A percentile compares a stretch with the other conserved stretches of the same genome.
Conservation (phyloP, 2,329 filamentous ascomycete species). For the Zalaria obscura region DNA sequence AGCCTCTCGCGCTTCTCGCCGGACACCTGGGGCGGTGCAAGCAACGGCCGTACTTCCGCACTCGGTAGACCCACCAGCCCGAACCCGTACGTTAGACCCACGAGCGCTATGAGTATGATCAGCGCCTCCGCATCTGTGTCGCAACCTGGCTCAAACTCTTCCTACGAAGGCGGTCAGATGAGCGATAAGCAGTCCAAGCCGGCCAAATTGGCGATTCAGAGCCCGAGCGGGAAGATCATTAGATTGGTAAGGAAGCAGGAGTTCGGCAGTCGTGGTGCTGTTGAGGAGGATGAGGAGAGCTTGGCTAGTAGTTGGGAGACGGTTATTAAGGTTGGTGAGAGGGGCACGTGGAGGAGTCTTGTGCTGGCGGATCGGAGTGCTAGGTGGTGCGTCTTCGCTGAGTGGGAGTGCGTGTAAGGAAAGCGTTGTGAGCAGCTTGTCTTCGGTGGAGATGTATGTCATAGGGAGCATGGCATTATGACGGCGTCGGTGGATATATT, state of each 20-base stretch:
- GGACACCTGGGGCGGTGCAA: constrained; percentile 20
- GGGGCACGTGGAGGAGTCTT: constrained; percentile 65
- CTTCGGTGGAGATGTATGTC: too few species aligned
- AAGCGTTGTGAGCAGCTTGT: too few species aligned
- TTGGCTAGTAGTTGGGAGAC: constrained; percentile 76
- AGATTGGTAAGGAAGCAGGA: constrained; percentile 62
- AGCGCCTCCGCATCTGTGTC: constrained; percentile 31
- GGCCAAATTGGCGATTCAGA: constrained; percentile 89
- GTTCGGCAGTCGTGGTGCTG: constrained; percentile 37
- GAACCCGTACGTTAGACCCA: constrained; percentile 38
- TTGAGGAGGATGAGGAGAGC: constrained; percentile 41
- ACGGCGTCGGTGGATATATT: too few species aligned
- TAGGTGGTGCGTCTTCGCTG: constrained; percentile 83
- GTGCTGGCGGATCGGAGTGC: constrained; percentile 74
- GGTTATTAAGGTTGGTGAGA: constrained; percentile 78
- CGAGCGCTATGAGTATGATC: constrained; percentile 47
- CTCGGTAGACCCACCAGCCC: constrained; percentile 32
- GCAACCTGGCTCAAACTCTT: constrained; percentile 33
- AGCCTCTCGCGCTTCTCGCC: constrained; percentile 30
- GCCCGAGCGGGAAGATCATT: constrained; percentile 86
- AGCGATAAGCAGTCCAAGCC: constrained; percentile 53
- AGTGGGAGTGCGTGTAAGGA: constrained; percentile 53
- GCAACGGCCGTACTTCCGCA: constrained; percentile 13
- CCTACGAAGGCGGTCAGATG: constrained; percentile 38
- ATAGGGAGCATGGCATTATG: too few species aligned